Percentiles rank a stretch among this genome's conserved stretches.
Conservation (phyloP, 371 early-diverging fungal genomes). For the Capillidium rhysosporum region DNA sequence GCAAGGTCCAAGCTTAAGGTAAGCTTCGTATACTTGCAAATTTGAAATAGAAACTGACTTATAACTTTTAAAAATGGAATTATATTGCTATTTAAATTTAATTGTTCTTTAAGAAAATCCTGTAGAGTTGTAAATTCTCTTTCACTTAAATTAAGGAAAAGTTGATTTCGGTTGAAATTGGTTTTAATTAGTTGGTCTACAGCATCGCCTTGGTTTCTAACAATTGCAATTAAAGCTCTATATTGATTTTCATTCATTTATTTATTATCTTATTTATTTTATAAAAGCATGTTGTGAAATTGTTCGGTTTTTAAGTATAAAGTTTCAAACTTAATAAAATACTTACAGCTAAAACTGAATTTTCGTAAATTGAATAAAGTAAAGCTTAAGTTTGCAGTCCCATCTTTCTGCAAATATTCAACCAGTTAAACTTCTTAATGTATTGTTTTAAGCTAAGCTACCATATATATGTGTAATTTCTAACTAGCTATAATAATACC, state of each 20-base stretch:
- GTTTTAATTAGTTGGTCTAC: not conserved
- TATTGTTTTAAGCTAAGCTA: too few relatives aligned
- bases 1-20: not conserved
- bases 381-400: too few relatives aligned
- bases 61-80: not conserved
- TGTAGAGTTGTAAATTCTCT: not conserved
- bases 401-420: too few relatives aligned
- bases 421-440: too few relatives aligned
- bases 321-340: not conserved
- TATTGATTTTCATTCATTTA: not conserved
- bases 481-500: too few relatives aligned
- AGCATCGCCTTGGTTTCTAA: not conserved
- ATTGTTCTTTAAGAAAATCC: not conserved
- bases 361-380: too few relatives aligned
- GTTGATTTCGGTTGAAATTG: not conserved
- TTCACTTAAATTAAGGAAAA: not conserved
- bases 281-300: not conserved
- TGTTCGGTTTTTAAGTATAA: not conserved
- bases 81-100: not conserved
- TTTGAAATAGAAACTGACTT: not conserved
- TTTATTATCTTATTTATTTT: not conserved
- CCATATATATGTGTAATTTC: too few relatives aligned
- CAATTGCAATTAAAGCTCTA: not conserved
- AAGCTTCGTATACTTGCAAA: not conserved
- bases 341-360: too few relatives aligned